Conservation (phyloP, 192 early-diverging fungal genomes). For the Mortierella claussenii region DNA sequence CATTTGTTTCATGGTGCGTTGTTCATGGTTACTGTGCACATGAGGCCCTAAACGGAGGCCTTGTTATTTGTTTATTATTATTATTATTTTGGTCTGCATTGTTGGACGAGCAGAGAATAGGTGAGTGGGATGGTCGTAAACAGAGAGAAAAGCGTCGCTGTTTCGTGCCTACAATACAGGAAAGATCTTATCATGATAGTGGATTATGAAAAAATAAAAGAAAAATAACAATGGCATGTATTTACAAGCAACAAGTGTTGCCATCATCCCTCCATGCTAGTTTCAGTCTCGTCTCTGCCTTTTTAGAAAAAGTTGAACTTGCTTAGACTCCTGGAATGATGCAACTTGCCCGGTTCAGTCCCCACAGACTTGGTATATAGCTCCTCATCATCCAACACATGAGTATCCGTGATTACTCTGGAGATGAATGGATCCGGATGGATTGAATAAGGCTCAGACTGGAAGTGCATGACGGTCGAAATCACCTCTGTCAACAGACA, state of each 20-base stretch:
- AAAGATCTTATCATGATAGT: too few relatives aligned
- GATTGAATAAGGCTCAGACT: constrained; percentile 52
- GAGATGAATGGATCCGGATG: constrained; percentile 51
- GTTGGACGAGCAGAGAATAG: too few relatives aligned
- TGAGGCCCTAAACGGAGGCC: too few relatives aligned
- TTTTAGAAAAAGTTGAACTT: constrained; percentile 39
- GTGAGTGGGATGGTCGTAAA: too few relatives aligned
- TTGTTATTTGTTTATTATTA: too few relatives aligned
- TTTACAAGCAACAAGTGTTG: not conserved
- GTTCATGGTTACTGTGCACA: too few relatives aligned
- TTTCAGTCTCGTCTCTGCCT: not conserved
- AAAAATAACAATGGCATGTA: too few relatives aligned
- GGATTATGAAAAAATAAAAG: too few relatives aligned
- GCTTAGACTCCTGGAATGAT: constrained; percentile 42
- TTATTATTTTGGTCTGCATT: too few relatives aligned
- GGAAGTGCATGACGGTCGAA: constrained; percentile 67
- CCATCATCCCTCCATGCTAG: not conserved
- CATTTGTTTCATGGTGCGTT: too few relatives aligned
- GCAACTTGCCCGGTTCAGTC: constrained; percentile 50
- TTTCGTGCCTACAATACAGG: too few relatives aligned
- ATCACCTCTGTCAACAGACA: constrained; percentile 73
- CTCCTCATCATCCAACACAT: constrained; percentile 53
- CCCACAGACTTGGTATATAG: constrained; percentile 51
- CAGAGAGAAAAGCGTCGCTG: too few relatives aligned
- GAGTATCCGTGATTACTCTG: constrained; percentile 41